Evolutionary conservation across 140 eudicot genomes (phyloP), one percentile per base, ranked within the genome.

Genomic region (Ambrosia hybrid): DNA sequence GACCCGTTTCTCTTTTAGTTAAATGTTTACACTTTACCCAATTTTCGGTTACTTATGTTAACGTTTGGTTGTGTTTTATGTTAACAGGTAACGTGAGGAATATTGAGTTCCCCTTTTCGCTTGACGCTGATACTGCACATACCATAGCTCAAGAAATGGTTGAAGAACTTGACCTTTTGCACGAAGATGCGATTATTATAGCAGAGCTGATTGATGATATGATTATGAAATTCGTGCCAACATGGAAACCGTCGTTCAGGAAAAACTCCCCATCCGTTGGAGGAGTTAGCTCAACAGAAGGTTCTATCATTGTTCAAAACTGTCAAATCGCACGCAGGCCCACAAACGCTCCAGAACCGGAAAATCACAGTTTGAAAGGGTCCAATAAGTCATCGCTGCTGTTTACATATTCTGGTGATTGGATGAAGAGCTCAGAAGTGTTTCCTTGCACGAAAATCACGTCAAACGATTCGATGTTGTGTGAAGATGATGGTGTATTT

Each of bases 111-210:
- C 6, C 43, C 3, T 85, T 87, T 73, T 81, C 76, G 73, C 79
- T 85, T 9, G 68, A 79, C 0, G 38, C 61, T 15, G 97, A 90
- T 72, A 90, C 97, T 8, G 81, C 85, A 36, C 34, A 66, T 16
- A 79, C 91, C 45, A 83, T 91, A 57, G 92, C 88, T 17, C 62
- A 75, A 73, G 97, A 91, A 79, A 91, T 91, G 97, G 89, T 88
- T 57, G 84, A 90, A 41, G 78, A 83, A 14, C 87, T 90, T 49
- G 84, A 82, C 33, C 72, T 85, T 67, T 62, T 69, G 59, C 76
- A 67, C 2, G 88, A 80, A 41, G 95, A 91, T 30, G 77, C 83
- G 68, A 80, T 79, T 12, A 46, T 80, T 51, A 80, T 87, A 65
- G 85, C 85, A 13, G 81, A 91, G 77, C 78, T 91, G 73, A 88